Evolutionary conservation across 352 stramenopile genomes (phyloP).

Genomic region (Phytophthora agathidicida): DNA sequence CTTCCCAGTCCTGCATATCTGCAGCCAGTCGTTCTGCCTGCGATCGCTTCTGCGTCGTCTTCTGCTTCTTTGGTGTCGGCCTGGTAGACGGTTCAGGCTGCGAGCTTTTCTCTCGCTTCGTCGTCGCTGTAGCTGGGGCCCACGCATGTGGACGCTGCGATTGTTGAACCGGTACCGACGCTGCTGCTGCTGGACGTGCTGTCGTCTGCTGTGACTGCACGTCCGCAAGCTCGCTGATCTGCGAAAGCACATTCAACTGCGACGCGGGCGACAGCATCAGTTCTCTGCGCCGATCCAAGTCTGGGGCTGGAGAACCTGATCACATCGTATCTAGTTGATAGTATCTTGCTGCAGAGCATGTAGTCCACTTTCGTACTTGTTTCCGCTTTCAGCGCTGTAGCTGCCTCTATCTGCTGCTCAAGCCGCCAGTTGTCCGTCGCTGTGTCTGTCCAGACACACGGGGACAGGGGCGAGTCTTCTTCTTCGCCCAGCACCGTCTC

Average conservation of each 20-base stretch:
- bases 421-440: background rate
- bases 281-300: constrained; percentile 15
- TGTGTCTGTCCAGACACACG: constrained; percentile 36
- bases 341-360: too few relatives aligned
- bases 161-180: background rate
- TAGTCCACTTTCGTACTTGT: constrained; percentile 1
- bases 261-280: constrained; percentile 67
- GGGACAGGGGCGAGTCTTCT: constrained; percentile 41
- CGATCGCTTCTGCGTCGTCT: constrained; percentile 8
- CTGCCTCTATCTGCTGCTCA: background rate
- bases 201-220: constrained; percentile 17
- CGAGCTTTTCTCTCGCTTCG: constrained; percentile 1
- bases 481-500: constrained; percentile 48
- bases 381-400: background rate
- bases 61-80: constrained; percentile 25
- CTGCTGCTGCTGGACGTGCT: background rate
- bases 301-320: too few relatives aligned
- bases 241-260: constrained; percentile 74
- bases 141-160: constrained; percentile 31
- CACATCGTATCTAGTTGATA: too few relatives aligned
- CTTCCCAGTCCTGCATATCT: constrained; percentile 71
- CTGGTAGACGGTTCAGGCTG: background rate
- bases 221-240: constrained; percentile 77
- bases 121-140: constrained; percentile 10
- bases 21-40: constrained; percentile 36